Percentiles rank a stretch among this genome's conserved stretches.
phyloP scores from a whole-genome alignment of 2,329 filamentous ascomycete genomes.

The Bipolaris bicolor region DNA sequence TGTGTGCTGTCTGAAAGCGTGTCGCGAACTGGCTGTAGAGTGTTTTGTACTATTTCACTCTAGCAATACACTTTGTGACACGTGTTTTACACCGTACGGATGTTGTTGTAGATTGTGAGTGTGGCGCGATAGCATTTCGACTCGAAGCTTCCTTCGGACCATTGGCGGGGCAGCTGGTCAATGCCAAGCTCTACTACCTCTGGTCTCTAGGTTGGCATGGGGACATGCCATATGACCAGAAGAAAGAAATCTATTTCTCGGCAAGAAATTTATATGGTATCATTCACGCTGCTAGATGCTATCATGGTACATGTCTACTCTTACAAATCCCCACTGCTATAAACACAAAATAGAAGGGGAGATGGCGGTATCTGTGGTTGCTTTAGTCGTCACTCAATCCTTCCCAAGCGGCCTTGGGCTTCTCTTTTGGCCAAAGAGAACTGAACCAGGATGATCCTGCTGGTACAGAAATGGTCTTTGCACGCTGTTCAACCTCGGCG shows the following conservation, averaged over 20 bases:
- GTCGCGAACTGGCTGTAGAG: conserved; percentile 4
- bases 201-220: background rate
- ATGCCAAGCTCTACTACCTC: conserved; percentile 19
- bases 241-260: background rate
- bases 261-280: conserved; percentile 12
- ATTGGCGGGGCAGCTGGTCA: conserved; percentile 24
- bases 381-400: conserved; percentile 39
- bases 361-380: conserved; percentile 22
- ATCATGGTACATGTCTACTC: conserved; percentile 38
- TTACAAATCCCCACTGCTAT: conserved; percentile 29
- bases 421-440: conserved; percentile 41
- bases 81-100: conserved; percentile 4
- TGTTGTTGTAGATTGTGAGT: conserved; percentile 10
- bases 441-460: conserved; percentile 37
- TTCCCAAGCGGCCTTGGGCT: conserved; percentile 43
- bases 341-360: conserved; percentile 31
- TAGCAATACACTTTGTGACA: conserved; percentile 1
- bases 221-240: background rate
- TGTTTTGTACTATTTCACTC: background rate
- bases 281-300: conserved; percentile 24
- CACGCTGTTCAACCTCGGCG: conserved; percentile 72
- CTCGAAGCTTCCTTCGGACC: conserved; percentile 36
- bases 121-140: conserved; percentile 14
- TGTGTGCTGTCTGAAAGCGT: conserved; percentile 6
- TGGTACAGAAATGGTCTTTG: conserved; percentile 41